A percentile compares a stretch with the other conserved stretches of the same genome.
Evolutionary conservation across 768 basidiomycete genomes (phyloP).

Genomic region (Strobilomyces dryophilus): DNA sequence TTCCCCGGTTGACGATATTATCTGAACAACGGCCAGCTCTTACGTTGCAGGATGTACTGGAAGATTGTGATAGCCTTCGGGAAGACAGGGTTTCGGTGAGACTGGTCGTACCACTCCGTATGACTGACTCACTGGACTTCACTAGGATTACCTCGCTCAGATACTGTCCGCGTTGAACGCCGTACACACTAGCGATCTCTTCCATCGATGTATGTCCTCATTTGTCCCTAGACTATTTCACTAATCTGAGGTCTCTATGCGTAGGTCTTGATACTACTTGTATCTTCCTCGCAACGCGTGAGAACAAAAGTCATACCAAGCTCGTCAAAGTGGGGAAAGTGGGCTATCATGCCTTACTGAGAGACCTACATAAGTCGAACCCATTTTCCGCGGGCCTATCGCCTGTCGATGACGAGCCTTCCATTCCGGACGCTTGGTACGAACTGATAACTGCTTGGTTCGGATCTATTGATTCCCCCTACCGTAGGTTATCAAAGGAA

Average conservation of each 20-base stretch:
- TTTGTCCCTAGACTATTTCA: background rate
- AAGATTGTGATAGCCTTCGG: slow-evolving; percentile 69
- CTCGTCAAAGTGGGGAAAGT: slow-evolving; percentile 72
- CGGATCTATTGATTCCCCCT: slow-evolving; percentile 1
- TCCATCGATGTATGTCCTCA: slow-evolving; percentile 59
- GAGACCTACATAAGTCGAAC: slow-evolving; percentile 84
- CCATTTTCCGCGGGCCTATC: slow-evolving; percentile 47
- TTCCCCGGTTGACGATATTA: slow-evolving; percentile 59
- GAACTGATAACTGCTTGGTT: background rate
- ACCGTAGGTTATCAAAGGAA: slow-evolving; percentile 67
- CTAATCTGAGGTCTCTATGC: background rate
- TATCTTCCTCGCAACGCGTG: slow-evolving; percentile 56
- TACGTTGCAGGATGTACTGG: slow-evolving; percentile 69
- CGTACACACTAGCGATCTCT: slow-evolving; percentile 58
- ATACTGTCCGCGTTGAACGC: slow-evolving; percentile 66
- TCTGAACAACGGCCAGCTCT: slow-evolving; percentile 68
- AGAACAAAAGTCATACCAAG: slow-evolving; percentile 51
- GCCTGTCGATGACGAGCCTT: slow-evolving; percentile 13
- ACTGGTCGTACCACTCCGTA: background rate
- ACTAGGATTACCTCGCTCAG: slow-evolving; percentile 71
- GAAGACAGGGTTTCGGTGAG: slow-evolving; percentile 67
- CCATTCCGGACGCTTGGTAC: slow-evolving; percentile 31
- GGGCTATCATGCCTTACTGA: slow-evolving; percentile 64
- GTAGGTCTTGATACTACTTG: slow-evolving; percentile 55
- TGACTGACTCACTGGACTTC: background rate